Evolutionary conservation across 1,284 basidiomycete genomes (phyloP).

Genomic region (Cutaneotrichosporon arboriforme): DNA sequence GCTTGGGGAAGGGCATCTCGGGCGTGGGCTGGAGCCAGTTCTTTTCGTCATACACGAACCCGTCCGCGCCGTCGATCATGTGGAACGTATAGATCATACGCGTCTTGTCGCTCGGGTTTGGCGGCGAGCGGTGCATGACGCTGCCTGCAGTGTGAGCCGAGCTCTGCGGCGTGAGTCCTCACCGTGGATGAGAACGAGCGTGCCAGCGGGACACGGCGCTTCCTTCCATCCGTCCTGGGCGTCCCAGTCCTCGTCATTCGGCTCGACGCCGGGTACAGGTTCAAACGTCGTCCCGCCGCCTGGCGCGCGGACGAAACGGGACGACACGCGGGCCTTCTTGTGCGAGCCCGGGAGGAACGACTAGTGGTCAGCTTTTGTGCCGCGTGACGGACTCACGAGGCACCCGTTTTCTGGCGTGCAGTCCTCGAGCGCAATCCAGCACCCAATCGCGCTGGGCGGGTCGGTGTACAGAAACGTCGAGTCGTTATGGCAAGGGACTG

Average conservation of each 20-base stretch:
- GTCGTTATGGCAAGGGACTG: slow-evolving; percentile 58
- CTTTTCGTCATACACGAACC: slow-evolving; percentile 41
- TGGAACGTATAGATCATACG: slow-evolving; percentile 93
- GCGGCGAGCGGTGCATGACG: slow-evolving; percentile 81
- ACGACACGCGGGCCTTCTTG: slow-evolving; percentile 61
- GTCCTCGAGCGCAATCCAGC: slow-evolving; percentile 90
- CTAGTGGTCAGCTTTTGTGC: slow-evolving; percentile 17
- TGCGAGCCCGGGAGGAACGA: slow-evolving; percentile 92
- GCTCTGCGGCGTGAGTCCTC: too few relatives aligned
- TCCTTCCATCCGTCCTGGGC: slow-evolving; percentile 61
- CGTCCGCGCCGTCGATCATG: slow-evolving; percentile 52
- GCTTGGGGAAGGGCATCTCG: slow-evolving; percentile 62
- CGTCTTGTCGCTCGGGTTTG: slow-evolving; percentile 62
- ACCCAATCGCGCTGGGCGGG: slow-evolving; percentile 83
- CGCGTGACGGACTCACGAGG: slow-evolving; percentile 48
- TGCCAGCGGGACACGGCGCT: slow-evolving; percentile 66
- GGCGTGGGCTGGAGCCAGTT: slow-evolving; percentile 68
- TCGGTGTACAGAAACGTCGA: slow-evolving; percentile 69
- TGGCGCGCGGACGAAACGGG: slow-evolving; percentile 73
- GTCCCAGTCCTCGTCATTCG: slow-evolving; percentile 53
- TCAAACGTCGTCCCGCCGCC: slow-evolving; percentile 71
- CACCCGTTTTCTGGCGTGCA: slow-evolving; percentile 82
- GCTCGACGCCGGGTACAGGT: slow-evolving; percentile 51
- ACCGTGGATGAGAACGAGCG: slow-evolving; percentile 75
- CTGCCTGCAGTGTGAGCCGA: slow-evolving; percentile 55